Conservation (phyloP, 257 asterid species). For the Nicotiana tabacum region DNA sequence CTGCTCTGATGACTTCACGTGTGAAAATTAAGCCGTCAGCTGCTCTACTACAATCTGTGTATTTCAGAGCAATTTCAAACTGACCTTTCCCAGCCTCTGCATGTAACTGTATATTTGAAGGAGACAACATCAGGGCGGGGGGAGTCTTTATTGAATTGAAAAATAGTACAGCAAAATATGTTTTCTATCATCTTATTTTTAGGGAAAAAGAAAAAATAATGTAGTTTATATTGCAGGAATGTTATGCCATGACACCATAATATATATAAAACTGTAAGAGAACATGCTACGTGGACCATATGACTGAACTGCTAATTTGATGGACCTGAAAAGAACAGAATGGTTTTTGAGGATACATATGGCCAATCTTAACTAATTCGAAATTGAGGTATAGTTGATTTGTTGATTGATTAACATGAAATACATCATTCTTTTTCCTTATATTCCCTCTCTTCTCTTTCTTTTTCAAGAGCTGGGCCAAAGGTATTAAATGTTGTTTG, state of each 20-base stretch:
- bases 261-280: background rate
- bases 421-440: background rate
- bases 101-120: conserved; percentile 49
- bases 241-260: background rate
- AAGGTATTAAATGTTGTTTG: background rate
- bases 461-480: background rate
- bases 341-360: background rate
- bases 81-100: conserved; percentile 91
- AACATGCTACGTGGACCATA: background rate
- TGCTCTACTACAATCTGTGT: conserved; percentile 55
- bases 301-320: background rate
- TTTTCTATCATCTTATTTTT: background rate
- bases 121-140: background rate
- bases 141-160: background rate
- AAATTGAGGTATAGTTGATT: background rate
- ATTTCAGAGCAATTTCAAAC: conserved; percentile 69
- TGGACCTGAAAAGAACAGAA: background rate
- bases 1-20: conserved; percentile 71
- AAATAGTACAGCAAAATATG: background rate
- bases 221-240: background rate
- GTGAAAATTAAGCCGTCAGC: conserved; percentile 74
- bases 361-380: background rate
- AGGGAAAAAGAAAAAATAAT: background rate
- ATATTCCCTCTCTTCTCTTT: background rate
- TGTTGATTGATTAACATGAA: background rate